Conservation (phyloP, 306 rosid species). For the Mimosa bimucronata region DNA sequence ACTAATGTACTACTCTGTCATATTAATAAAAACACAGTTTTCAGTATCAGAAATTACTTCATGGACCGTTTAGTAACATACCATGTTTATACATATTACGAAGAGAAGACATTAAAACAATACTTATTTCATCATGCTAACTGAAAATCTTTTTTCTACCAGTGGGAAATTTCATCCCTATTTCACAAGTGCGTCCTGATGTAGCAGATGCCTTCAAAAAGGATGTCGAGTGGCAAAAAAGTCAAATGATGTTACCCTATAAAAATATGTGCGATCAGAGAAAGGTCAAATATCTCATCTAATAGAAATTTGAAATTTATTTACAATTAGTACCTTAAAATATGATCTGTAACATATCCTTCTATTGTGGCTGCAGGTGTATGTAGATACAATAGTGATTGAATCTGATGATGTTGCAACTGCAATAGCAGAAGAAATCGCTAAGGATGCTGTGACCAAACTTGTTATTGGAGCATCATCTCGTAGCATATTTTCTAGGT, state of each 20-base stretch:
- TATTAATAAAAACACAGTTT: too few relatives aligned
- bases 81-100: not conserved
- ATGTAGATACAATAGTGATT: slow-evolving; percentile 62
- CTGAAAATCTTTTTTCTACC: slow-evolving; percentile 35
- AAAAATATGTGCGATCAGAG: slow-evolving; percentile 69
- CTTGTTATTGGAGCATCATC: slow-evolving; percentile 88
- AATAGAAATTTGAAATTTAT: slow-evolving; percentile 34
- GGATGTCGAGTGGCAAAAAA: slow-evolving; percentile 70
- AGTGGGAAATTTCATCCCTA: slow-evolving; percentile 84
- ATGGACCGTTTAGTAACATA: too few relatives aligned
- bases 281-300: slow-evolving; percentile 60
- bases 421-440: slow-evolving; percentile 75
- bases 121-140: slow-evolving; percentile 25
- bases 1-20: too few relatives aligned
- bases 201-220: slow-evolving; percentile 66
- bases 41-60: too few relatives aligned
- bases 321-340: slow-evolving; percentile 28
- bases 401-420: slow-evolving; percentile 83
- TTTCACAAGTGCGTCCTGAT: slow-evolving; percentile 79
- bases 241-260: slow-evolving; percentile 75
- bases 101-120: slow-evolving; percentile 10
- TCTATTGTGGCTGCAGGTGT: slow-evolving; percentile 59
- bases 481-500: slow-evolving; percentile 78
- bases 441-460: slow-evolving; percentile 56
- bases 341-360: slow-evolving; percentile 22